Base-by-base conservation (phyloP, 148 eudicot genomes). In the Beta vulgaris region DNA sequence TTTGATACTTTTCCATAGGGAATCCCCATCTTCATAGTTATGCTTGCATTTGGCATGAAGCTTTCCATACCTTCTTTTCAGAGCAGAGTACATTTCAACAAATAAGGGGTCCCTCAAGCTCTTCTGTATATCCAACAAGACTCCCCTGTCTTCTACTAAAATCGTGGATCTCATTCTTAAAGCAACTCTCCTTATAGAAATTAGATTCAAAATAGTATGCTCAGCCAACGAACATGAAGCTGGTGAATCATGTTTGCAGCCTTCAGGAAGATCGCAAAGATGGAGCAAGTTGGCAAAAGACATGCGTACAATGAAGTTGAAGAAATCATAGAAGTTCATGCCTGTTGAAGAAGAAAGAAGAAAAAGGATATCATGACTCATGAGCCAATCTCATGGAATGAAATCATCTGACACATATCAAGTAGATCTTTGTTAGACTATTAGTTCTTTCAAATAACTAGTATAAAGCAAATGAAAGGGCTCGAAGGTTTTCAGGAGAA, bases 291-390 rank as follows among this genome's bases (percentile, higher is more conserved):
- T 88, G 81, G 97, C 90, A 34, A 90, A 84, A 4, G 89, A 71
- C 80, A 92, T 83, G 72, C 86, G 91, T 70, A 77, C 78, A 54
- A 89, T 71, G 87, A 95, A 91, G 79, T 86, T 82, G 86, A 92
- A 92, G 89, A 90, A 89, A 81, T 95, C 99, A 37, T 69, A 69
- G 78, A 95, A 90, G 82, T 92, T 89, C 97, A 95, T 95, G 76
- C 98, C 99, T 94, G 78, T 31, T 6, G 70, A 76, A 40, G 65
- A 57, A 21, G 67, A 68, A 78, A 19, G 11, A 31, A 37, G 60
- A 55, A n/a, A 28, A 60, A 5, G 26, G 34, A 16, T 14, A 32
- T 34, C 40, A 72, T 25, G 40, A 64, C 23, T 34, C 40, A 72
- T 25, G 40, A 64, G 59, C 48, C 39, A 2, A 44, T 7, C 12